phyloP scores from a whole-genome alignment of 164 flowering plant genomes.

The Nymphaea colorata region DNA sequence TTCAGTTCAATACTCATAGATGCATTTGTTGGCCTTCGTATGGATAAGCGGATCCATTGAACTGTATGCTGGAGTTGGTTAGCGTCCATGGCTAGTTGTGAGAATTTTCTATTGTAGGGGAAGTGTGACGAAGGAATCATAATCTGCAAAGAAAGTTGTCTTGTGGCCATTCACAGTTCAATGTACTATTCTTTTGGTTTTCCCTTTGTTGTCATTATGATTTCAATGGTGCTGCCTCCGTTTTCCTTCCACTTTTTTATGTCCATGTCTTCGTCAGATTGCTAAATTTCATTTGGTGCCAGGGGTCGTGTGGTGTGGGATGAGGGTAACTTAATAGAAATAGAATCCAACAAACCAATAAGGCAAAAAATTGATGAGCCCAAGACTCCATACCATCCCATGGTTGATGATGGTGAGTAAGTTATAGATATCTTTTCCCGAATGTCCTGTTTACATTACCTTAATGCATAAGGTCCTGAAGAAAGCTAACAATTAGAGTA shows the following conservation, averaged over 20 bases:
- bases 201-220: neutral
- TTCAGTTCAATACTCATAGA: too few relatives aligned
- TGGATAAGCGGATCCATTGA: too few relatives aligned
- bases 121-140: neutral
- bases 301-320: slow-evolving; percentile 81
- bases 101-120: neutral
- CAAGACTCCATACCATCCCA: slow-evolving; percentile 95
- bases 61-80: neutral
- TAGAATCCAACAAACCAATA: slow-evolving; percentile 89
- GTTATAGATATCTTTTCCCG: neutral
- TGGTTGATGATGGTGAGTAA: slow-evolving; percentile 72
- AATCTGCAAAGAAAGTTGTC: neutral
- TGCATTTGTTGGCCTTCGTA: too few relatives aligned
- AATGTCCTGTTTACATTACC: neutral
- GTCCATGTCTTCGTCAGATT: neutral
- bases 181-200: neutral
- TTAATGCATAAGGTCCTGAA: neutral
- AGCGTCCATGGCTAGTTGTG: neutral
- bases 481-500: neutral
- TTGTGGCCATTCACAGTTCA: neutral
- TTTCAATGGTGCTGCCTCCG: neutral
- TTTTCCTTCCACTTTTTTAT: neutral
- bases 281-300: slow-evolving; percentile 8
- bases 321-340: slow-evolving; percentile 81
- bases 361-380: slow-evolving; percentile 99